phyloP scores from a whole-genome alignment of 2,329 filamentous ascomycete genomes.

The Stachybotrys chartarum region DNA sequence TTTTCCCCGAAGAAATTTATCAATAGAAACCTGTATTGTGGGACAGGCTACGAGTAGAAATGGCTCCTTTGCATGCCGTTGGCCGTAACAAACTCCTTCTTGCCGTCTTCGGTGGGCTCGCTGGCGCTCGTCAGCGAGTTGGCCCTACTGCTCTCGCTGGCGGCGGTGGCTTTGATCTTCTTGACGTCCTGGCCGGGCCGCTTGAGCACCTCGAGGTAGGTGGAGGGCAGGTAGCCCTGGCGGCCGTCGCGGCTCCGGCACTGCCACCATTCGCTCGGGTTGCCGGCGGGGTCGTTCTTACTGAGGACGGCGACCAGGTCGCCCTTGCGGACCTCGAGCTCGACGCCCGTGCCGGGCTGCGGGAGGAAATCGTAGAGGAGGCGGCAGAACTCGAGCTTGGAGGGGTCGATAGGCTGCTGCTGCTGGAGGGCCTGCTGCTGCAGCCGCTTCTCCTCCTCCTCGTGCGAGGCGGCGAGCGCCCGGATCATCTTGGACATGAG shows the following conservation, averaged over 20 bases:
- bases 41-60: constrained; percentile 42
- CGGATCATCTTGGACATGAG: constrained; percentile 95
- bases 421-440: constrained; percentile 43
- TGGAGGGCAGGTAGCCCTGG: constrained; percentile 84
- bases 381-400: constrained; percentile 93
- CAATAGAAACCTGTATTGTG: no score
- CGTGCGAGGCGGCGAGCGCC: constrained; percentile 72
- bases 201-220: constrained; percentile 74
- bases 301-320: constrained; percentile 90
- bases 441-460: constrained; percentile 65
- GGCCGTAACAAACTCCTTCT: constrained; percentile 44
- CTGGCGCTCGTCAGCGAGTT: constrained; percentile 43
- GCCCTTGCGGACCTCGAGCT: constrained; percentile 87
- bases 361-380: constrained; percentile 92
- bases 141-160: constrained; percentile 37
- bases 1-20: no score
- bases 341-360: constrained; percentile 62
- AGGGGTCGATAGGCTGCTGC: constrained; percentile 64
- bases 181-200: constrained; percentile 43
- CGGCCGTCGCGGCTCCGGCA: constrained; percentile 85
- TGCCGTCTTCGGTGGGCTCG: constrained; percentile 28
- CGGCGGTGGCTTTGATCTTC: constrained; percentile 41
- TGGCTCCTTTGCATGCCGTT: constrained; percentile 53
- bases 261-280: constrained; percentile 94
- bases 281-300: constrained; percentile 87